These are phyloP conservation scores for Lipomyces yamanashiensis DNA, from an alignment of 805 yeast species.

Conservation along the genomic window DNA sequence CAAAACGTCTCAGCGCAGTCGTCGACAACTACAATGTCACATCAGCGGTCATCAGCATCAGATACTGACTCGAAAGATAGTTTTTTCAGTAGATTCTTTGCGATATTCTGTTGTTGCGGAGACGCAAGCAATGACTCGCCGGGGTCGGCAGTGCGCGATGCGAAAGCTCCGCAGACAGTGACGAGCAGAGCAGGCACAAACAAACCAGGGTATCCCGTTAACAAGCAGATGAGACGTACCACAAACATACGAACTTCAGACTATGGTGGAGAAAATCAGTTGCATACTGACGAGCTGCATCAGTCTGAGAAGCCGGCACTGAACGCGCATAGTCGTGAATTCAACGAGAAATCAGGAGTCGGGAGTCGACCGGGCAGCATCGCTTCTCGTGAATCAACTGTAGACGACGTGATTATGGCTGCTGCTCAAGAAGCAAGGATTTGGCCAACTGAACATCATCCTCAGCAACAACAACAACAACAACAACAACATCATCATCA, in stretches of 20 bases:
- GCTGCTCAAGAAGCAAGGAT: slow-evolving; percentile 3
- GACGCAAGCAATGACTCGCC: background rate
- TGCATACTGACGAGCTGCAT: no score
- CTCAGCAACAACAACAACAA: no score
- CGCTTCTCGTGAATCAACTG: background rate
- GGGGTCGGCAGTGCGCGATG: background rate
- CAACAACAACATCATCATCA: no score
- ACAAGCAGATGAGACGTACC: no score
- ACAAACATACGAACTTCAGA: no score
- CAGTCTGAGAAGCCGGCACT: no score
- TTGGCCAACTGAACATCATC: background rate
- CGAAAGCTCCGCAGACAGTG: background rate
- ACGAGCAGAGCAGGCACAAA: background rate
- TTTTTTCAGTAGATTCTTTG: slow-evolving; percentile 25
- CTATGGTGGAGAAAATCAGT: no score
- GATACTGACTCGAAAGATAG: slow-evolving; percentile 7
- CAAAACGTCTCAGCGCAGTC: background rate
- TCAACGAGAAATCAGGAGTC: background rate
- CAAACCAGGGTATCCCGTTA: no score
- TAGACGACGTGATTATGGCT: slow-evolving; percentile 2
- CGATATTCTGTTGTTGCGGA: slow-evolving; percentile 22
- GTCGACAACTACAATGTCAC: background rate
- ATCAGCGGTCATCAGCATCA: background rate
- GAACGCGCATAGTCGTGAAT: no score
- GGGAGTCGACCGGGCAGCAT: background rate